phyloP scores from a whole-genome alignment of 805 yeast species.

The Ogataea dorogensis region DNA sequence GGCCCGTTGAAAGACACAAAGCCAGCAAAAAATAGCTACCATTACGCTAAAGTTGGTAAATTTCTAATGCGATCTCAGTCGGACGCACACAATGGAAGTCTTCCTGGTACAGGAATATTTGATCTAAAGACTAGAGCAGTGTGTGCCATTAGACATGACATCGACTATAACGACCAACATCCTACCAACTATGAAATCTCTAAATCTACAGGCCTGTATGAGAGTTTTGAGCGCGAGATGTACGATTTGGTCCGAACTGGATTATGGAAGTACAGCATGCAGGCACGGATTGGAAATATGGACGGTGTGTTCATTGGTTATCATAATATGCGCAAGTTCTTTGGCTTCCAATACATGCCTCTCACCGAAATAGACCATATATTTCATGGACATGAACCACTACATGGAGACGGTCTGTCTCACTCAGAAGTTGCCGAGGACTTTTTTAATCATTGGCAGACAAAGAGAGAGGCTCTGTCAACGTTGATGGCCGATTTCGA shows the following conservation, averaged over 20 bases:
- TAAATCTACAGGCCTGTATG: conserved; percentile 60
- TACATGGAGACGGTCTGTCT: conserved; percentile 17
- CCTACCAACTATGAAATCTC: conserved; percentile 68
- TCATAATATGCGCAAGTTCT: conserved; percentile 75
- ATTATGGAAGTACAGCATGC: conserved; percentile 79
- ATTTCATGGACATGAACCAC: conserved; percentile 42
- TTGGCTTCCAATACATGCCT: conserved; percentile 90
- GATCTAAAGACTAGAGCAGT: conserved; percentile 93
- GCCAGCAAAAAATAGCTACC: conserved; percentile 42
- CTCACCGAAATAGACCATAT: conserved; percentile 66
- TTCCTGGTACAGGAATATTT: conserved; percentile 91
- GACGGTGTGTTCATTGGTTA: conserved; percentile 93
- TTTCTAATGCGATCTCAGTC: conserved; percentile 87
- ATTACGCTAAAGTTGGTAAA: conserved; percentile 65
- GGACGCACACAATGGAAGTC: conserved; percentile 70
- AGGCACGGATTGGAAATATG: conserved; percentile 94
- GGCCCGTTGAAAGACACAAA: conserved; percentile 8
- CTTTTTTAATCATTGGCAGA: conserved; percentile 32
- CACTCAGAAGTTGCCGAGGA: conserved; percentile 24
- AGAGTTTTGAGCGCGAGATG: conserved; percentile 81
- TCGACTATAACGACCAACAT: conserved; percentile 49
- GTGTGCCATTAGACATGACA: conserved; percentile 77
- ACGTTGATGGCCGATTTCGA: conserved; percentile 62
- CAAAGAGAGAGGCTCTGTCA: conserved; percentile 38
- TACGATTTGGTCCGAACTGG: conserved; percentile 74